A percentile compares a stretch with the other conserved stretches of the same genome.
Conservation (phyloP, 352 stramenopile genomes). For the Lagenidium sp. region DNA sequence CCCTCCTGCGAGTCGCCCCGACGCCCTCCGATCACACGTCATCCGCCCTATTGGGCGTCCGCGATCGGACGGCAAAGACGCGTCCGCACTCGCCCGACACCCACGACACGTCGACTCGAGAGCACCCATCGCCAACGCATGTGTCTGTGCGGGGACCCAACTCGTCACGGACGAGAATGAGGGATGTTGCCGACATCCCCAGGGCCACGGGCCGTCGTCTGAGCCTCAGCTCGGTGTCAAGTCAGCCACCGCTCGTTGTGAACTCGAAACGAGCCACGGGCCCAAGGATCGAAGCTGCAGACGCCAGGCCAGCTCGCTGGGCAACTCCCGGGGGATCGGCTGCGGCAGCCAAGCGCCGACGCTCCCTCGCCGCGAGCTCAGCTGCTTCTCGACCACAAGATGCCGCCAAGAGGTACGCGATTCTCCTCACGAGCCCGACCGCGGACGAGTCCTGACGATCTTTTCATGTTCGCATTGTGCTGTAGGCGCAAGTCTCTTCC, state of each 20-base stretch:
- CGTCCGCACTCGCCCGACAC: too few species aligned
- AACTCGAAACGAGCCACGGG: slow-evolving; percentile 6
- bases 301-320: slow-evolving; percentile 42
- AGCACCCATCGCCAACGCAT: too few species aligned
- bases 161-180: too few species aligned
- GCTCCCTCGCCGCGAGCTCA: slow-evolving; percentile 1
- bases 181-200: too few species aligned
- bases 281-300: slow-evolving; percentile 34
- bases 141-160: too few species aligned
- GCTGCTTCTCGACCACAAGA: slow-evolving; percentile 3
- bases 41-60: background rate
- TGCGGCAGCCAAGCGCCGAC: slow-evolving; percentile 16
- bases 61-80: background rate
- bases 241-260: slow-evolving; percentile 1
- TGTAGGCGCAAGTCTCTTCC: slow-evolving; percentile 14
- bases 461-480: too few species aligned
- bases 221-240: too few species aligned
- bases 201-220: too few species aligned
- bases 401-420: slow-evolving; percentile 6
- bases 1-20: slow-evolving; percentile 25
- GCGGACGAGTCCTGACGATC: too few species aligned
- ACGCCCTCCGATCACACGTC: slow-evolving; percentile 1
- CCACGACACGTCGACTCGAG: too few species aligned
- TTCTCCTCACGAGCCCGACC: too few species aligned
- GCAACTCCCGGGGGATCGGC: slow-evolving; percentile 11